Base-by-base conservation (phyloP, 257 asterid genomes). In the Echites panduratus region DNA sequence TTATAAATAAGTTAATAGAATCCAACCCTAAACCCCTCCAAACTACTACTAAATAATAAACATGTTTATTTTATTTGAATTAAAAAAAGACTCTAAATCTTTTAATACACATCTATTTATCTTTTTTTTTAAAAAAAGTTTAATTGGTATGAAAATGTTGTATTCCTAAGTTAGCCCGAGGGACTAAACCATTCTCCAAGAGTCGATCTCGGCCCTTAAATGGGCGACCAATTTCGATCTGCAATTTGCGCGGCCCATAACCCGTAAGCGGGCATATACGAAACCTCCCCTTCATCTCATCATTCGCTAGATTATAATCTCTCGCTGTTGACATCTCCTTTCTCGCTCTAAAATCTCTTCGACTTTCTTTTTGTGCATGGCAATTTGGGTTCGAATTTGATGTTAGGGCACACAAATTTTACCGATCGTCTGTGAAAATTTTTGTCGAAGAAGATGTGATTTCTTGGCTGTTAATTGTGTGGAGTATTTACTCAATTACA, bases 321-420 rank as follows among this genome's bases (percentile, higher is more conserved):
- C 65, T 75, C n/a, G n/a, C n/a, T 56, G 45, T 61, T 47, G 24
- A n/a, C 64, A 38, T 38, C 44, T 52, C 41, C 35, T 66, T 7
- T 58, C 78, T 76, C 77, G 70, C 88, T 79, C 75, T 73, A 71
- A 77, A 43, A 44, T 81, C 68, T 70, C 27, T 32, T 61, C 72
- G 67, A 68, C 66, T 73, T 43, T 67, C 50, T 22, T 49, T 45
- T 47, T 5, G 22, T 88, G 95, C 90, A 88, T 85, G 91, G 84
- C 72, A 78, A 75, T 67, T 79, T 77, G 75, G 76, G 73, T 81
- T 79, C 76, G 41, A 85, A 65, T 78, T 64, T 56, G 75, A 48
- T 78, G 79, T 82, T 89, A 92, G 96, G 92, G 88, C 76, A 74
- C 68, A 59, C 19, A 0, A 65, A 49, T 72, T 45, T 26, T 19